phyloP scores from a whole-genome alignment of 257 asterid species.

The Anisodus tanguticus region DNA sequence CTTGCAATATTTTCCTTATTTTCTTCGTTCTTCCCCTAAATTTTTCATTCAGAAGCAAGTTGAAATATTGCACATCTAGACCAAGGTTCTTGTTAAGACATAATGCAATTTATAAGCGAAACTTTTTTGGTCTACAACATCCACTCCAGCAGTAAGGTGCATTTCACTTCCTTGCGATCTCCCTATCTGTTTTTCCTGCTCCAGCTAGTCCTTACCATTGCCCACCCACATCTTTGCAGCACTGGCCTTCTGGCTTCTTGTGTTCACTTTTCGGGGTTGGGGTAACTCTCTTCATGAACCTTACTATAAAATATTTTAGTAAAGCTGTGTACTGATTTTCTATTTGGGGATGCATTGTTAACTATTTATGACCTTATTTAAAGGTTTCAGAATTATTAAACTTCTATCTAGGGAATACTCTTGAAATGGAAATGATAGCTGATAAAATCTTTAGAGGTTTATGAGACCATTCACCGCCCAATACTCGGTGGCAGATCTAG shows the following conservation, averaged over 20 bases:
- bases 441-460: neutral
- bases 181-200: neutral
- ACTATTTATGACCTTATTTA: neutral
- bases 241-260: slow-evolving; percentile 15
- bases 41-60: neutral
- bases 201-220: neutral
- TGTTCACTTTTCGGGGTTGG: neutral
- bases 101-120: neutral
- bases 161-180: slow-evolving; percentile 12
- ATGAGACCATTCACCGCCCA: neutral
- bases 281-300: neutral
- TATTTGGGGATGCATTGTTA: neutral
- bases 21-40: neutral
- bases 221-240: neutral
- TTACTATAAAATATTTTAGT: slow-evolving; percentile 13
- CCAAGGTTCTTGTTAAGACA: neutral
- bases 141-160: neutral
- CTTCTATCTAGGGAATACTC: neutral
- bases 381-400: neutral
- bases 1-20: neutral
- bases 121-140: neutral
- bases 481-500: too few relatives aligned
- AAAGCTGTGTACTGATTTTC: neutral
- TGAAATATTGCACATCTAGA: neutral
- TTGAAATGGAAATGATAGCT: neutral